phyloP scores from a whole-genome alignment of 2,329 filamentous ascomycete species.

The Diaporthe capsici region DNA sequence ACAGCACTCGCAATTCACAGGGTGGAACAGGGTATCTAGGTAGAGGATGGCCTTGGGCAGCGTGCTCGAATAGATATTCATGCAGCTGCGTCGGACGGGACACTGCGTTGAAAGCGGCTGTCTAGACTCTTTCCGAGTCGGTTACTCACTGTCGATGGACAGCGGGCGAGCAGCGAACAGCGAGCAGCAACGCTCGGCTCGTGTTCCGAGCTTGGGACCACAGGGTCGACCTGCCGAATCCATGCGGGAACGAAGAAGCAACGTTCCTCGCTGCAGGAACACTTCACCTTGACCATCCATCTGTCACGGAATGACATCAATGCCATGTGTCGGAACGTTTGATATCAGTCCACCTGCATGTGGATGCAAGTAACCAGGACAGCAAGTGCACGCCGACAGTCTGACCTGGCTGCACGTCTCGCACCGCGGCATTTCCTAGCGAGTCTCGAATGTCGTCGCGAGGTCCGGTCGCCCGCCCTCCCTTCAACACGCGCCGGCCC shows the following conservation, averaged over 20 bases:
- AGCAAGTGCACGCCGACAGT: background rate
- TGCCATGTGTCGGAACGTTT: conserved; percentile 15
- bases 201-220: conserved; percentile 8
- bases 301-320: conserved; percentile 20
- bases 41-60: background rate
- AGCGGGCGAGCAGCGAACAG: background rate
- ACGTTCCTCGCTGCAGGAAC: conserved; percentile 30
- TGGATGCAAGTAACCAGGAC: background rate
- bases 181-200: background rate
- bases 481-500: background rate
- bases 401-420: conserved; percentile 7
- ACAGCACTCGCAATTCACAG: background rate
- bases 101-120: background rate
- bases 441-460: background rate
- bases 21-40: background rate
- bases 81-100: background rate
- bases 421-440: background rate
- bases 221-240: conserved; percentile 4
- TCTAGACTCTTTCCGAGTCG: background rate
- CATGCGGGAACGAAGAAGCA: conserved; percentile 7
- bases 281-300: background rate
- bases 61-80: background rate
- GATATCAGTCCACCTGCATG: conserved; percentile 5
- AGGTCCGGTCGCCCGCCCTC: background rate
- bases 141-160: background rate